Conservation (phyloP, 768 basidiomycete species). For the Rhodotorula babjevae region DNA sequence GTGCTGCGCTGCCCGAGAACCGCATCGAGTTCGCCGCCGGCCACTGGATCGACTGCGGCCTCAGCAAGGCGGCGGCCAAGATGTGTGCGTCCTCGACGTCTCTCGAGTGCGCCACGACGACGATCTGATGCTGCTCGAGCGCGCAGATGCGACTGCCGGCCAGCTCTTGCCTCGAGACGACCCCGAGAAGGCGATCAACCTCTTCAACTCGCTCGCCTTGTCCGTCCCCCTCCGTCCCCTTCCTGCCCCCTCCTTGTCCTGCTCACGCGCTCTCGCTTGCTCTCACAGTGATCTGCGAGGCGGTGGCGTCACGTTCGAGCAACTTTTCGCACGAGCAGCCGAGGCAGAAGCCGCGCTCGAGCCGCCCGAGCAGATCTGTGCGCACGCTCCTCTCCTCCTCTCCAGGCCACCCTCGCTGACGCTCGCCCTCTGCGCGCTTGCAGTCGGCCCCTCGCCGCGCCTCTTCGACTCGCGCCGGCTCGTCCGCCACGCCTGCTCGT, state of each 20-base stretch:
- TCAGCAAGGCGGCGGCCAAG: constrained; percentile 4
- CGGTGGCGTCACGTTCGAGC: constrained; percentile 2
- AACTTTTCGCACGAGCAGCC: constrained; percentile 8
- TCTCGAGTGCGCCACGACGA: background rate
- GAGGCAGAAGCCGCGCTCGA: constrained; percentile 8
- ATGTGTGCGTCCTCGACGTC: constrained; percentile 9
- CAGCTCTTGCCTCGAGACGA: constrained; percentile 8
- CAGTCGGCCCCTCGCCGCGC: constrained; percentile 11
- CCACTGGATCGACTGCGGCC: background rate
- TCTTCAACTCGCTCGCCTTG: constrained; percentile 29
- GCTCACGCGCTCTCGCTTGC: too few species aligned
- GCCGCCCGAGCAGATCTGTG: constrained; percentile 16
- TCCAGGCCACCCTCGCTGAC: too few species aligned
- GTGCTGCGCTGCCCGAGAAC: background rate
- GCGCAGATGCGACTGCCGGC: background rate
- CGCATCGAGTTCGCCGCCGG: constrained; percentile 5
- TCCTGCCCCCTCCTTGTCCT: too few species aligned
- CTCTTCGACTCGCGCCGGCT: constrained; percentile 9
- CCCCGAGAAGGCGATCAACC: constrained; percentile 17
- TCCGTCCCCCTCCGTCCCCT: background rate
- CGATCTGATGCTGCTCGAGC: too few species aligned
- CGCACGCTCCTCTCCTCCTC: background rate
- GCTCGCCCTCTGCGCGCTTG: background rate
- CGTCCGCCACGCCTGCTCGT: constrained; percentile 10
- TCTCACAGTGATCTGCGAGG: constrained; percentile 16